Evolutionary conservation across 331 rosid genomes (phyloP).

Genomic region (Acacia pycnantha): DNA sequence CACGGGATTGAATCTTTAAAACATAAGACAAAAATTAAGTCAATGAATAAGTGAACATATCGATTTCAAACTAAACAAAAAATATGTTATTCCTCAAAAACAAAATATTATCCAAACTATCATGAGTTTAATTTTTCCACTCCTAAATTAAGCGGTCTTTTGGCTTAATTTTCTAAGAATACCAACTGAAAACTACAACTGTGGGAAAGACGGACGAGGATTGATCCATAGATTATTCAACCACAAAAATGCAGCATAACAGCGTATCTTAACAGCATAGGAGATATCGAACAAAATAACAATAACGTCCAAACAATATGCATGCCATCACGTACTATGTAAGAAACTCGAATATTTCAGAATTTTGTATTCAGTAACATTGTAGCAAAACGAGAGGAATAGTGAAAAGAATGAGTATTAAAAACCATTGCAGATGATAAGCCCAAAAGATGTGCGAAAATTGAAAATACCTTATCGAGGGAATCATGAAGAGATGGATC

Average conservation of each 20-base stretch:
- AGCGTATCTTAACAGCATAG: not conserved
- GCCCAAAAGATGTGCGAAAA: not conserved
- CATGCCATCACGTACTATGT: not conserved
- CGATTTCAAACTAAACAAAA: not conserved
- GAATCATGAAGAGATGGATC: conserved; percentile 65
- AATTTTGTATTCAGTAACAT: not conserved
- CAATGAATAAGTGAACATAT: not conserved
- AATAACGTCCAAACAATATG: not conserved
- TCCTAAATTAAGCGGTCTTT: not conserved
- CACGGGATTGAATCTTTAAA: conserved; percentile 65
- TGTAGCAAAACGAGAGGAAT: not conserved
- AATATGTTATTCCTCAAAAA: not conserved
- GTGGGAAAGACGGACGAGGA: not conserved
- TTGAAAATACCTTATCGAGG: conserved; percentile 50
- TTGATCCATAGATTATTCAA: not conserved
- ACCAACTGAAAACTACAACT: not conserved
- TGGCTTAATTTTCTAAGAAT: not conserved
- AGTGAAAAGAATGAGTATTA: not conserved
- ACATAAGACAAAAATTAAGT: conserved; percentile 12
- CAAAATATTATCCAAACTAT: not conserved
- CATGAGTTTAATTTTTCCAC: not conserved
- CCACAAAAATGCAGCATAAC: conserved; percentile 19
- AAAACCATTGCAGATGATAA: not conserved
- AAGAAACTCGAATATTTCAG: not conserved
- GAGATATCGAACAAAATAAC: not conserved